Base-by-base conservation (phyloP, 805 yeast species). In the Cyberlindnera sargentensis region DNA sequence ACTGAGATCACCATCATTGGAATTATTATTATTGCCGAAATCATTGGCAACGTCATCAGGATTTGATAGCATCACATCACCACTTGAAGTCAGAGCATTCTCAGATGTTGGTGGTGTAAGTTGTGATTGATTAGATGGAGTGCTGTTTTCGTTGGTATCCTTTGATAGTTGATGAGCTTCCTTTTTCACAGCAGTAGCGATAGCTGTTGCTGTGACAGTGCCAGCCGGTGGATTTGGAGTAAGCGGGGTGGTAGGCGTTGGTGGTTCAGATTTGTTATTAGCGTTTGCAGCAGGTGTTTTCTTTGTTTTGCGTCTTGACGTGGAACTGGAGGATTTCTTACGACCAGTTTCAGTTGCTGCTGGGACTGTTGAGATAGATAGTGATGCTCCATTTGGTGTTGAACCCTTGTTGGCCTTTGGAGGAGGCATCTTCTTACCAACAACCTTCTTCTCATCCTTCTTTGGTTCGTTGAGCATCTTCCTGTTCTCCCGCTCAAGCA, bases 401-500 rank as follows among this genome's bases (percentile, higher is more conserved):
- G 50, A 29, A 20, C 41, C 47, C 35, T 48, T 48, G 9, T 47
- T 46, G 9, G 44, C 48, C 47, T 55, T 53, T 41, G 61, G 60
- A 25, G 62, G 58, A 6, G 55, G 57, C 58, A 55, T 55, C 26
- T 43, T 47, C 37, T 49, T 48, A 33, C 10, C 36, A 34, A 35
- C 29, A 20, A 31, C 28, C 44, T 41, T 39, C 45, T 32, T 24
- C 11, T 39, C 23, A n/a, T 57, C 64, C 30, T 62, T 67, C 48
- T 62, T 66, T 33, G 78, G 78, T 41, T 70, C 73, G 52, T 75
- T 80, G 40, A 84, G 65, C 43, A 85, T 71, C 59, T 77, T 78
- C 58, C 82, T 81, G 61, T 84, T 86, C 58, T 84, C 90, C 49
- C 76, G 76, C 55, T 86, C 95, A 56, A 87, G 65, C 42, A 82